Percentiles rank a stretch among this genome's conserved stretches.
Conservation (phyloP, 2,329 filamentous ascomycete genomes). For the Exophiala viscosa region DNA sequence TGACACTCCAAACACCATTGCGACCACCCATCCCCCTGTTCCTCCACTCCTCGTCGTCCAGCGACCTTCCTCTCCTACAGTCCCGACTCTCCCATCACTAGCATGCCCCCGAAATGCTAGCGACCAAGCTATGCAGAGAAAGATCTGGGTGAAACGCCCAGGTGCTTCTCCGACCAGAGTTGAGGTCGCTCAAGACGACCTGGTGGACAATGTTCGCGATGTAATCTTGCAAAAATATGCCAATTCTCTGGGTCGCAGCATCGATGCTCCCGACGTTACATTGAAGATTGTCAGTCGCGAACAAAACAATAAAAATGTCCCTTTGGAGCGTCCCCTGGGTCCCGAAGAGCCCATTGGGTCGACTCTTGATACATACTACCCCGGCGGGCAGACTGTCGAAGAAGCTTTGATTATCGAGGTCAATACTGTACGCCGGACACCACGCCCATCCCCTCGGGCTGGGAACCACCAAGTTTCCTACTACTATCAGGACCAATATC, state of each 20-base stretch:
- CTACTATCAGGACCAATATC: constrained; percentile 57
- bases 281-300: constrained; percentile 74
- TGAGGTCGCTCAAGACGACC: constrained; percentile 76
- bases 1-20: background rate
- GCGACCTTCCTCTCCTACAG: constrained; percentile 19
- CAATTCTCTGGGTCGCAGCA: constrained; percentile 83
- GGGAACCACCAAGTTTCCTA: constrained; percentile 51
- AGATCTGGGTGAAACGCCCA: constrained; percentile 92
- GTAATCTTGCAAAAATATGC: constrained; percentile 89
- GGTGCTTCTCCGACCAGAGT: constrained; percentile 83
- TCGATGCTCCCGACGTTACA: constrained; percentile 84
- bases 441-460: constrained; percentile 70
- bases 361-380: constrained; percentile 77
- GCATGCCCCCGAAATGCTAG: constrained; percentile 19
- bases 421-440: constrained; percentile 64
- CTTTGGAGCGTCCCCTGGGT: constrained; percentile 66
- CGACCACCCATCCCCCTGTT: background rate
- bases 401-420: constrained; percentile 91
- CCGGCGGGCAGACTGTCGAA: constrained; percentile 79
- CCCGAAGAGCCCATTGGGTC: constrained; percentile 81
- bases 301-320: constrained; percentile 36
- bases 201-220: constrained; percentile 92
- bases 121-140: constrained; percentile 51
- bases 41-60: constrained; percentile 18
- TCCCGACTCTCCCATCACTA: constrained; percentile 11